Conservation (phyloP, 2,329 filamentous ascomycete species). For the Fusarium coicis region DNA sequence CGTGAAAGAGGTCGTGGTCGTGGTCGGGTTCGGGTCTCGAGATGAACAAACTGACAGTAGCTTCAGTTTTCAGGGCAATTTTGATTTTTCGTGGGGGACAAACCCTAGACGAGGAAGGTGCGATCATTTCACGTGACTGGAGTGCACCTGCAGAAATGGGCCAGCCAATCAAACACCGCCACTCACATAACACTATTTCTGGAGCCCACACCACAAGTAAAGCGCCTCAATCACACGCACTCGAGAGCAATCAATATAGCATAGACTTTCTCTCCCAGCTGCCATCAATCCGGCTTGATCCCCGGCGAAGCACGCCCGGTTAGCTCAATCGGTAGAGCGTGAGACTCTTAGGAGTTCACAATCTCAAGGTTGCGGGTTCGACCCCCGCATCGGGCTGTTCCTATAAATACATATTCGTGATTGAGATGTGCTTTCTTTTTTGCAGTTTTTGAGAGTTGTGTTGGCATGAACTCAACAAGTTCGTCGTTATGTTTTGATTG, state of each 20-base stretch:
- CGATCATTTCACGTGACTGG: constrained; percentile 46
- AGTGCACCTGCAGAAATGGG: background rate
- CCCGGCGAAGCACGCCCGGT: constrained; percentile 61
- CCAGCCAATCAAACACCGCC: background rate
- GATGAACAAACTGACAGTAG: constrained; percentile 45
- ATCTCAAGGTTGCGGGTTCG: constrained; percentile 69
- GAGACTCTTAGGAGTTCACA: constrained; percentile 66
- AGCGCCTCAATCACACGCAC: background rate
- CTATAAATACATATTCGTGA: constrained; percentile 45
- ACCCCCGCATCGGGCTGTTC: constrained; percentile 57
- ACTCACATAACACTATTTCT: background rate
- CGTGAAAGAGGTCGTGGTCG: constrained; percentile 44
- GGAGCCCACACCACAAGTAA: background rate
- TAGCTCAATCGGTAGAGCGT: constrained; percentile 67
- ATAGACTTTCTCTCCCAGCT: accelerated
- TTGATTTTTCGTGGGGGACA: constrained; percentile 48
- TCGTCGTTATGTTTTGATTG: accelerated
- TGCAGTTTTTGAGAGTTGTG: background rate
- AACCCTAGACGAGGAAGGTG: constrained; percentile 51
- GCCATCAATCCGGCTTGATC: constrained; percentile 28
- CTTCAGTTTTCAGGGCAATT: constrained; percentile 30
- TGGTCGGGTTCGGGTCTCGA: constrained; percentile 52
- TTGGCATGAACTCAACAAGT: background rate
- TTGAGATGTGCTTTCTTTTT: constrained; percentile 42
- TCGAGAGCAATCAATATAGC: accelerated